phyloP scores from a whole-genome alignment of 768 basidiomycete genomes.

The Phaffia tasmanica region DNA sequence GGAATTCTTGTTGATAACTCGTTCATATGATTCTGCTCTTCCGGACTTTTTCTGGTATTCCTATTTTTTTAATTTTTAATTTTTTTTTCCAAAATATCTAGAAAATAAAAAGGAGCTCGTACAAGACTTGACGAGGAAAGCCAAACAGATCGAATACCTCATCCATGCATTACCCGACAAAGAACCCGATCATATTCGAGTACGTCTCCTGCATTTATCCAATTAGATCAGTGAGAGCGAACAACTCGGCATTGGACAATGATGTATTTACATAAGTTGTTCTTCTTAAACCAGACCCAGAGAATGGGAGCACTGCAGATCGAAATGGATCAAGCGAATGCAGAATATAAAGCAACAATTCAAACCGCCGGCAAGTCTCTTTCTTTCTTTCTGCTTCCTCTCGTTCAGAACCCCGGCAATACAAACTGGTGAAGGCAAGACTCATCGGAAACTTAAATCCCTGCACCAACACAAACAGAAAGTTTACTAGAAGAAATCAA shows the following conservation, averaged over 20 bases:
- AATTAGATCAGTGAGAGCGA: too few species aligned
- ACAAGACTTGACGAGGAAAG: constrained; percentile 67
- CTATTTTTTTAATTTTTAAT: too few species aligned
- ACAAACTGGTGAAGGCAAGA: too few species aligned
- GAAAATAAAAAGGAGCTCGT: constrained; percentile 78
- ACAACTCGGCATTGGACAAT: background rate
- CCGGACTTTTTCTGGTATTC: background rate
- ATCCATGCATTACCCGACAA: constrained; percentile 68
- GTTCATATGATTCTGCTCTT: background rate
- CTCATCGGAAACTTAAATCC: too few species aligned
- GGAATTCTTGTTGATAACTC: background rate
- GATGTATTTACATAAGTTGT: background rate
- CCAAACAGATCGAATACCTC: constrained; percentile 77
- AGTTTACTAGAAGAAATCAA: constrained; percentile 9
- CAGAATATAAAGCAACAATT: constrained; percentile 62
- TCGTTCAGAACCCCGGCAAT: background rate
- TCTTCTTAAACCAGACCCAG: constrained; percentile 28
- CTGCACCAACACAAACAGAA: background rate
- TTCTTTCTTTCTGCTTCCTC: constrained; percentile 53
- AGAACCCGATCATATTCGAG: constrained; percentile 68
- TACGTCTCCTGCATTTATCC: constrained; percentile 34
- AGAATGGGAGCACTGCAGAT: constrained; percentile 57
- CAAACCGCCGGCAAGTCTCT: constrained; percentile 56
- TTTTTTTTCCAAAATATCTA: constrained; percentile 33
- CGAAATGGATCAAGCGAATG: constrained; percentile 61